Evolutionary conservation across 2,329 filamentous ascomycete species (phyloP), one percentile per base, ranked within the genome.

Genomic region (Metarhizium album): DNA sequence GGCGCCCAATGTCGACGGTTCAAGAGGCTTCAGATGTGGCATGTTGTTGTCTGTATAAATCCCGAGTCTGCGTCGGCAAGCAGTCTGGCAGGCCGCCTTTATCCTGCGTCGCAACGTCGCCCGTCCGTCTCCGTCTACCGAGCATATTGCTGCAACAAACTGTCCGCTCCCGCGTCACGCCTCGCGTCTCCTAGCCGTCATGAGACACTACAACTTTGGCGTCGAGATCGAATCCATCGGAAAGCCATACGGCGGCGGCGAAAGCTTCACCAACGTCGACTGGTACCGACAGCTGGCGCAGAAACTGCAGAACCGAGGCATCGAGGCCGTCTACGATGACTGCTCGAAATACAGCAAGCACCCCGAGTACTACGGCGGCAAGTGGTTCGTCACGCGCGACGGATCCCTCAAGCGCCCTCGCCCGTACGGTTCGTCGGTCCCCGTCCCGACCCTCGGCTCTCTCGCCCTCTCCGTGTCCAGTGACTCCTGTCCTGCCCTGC

Each of bases 371-470:
- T 70, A 70, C 45, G 66, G 66, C 51, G 66, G 65, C 16, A 70
- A 70, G 56, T 70, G 67, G 67, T 70, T 68, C 53, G 65, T 70
- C 50, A 70, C 67, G 11, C 60, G 66, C 29, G 67, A 70, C 52
- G 67, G 67, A 5, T 70, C 67, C 22, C 55, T 70, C 42, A 67
- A 68, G 54, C 58, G 67, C n/a, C 63, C 63, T 48, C 58, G 59
- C 31, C 67, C 67, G 9, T 61, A 61, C 47, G 66, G 66, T 68
- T 60, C 35, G 64, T 60, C 40, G 7, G 29, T 29, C 9, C 7
- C 43, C 4, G 4, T 29, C 9, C 22, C 43, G 5, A 8, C 38
- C 9, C 11, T 16, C 35, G 11, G 4, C n/a, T n/a, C n/a, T n/a
- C n/a, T n/a, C n/a, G n/a, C n/a, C n/a, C n/a, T n/a, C n/a, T n/a